Base-by-base conservation (phyloP, 2,329 filamentous ascomycete genomes). In the Camillea tinctor region DNA sequence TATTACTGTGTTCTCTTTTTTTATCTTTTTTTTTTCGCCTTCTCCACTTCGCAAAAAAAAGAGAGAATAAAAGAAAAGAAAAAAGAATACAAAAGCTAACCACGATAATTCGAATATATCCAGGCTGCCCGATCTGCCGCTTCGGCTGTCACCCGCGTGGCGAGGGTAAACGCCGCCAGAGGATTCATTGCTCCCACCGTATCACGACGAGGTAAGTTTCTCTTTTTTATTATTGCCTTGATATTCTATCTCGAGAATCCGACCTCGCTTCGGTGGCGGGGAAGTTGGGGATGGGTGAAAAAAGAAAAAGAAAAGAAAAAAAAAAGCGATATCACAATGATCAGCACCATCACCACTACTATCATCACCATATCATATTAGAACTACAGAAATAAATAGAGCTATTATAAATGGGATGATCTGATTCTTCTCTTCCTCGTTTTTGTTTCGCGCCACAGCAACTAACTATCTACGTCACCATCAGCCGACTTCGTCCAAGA, bases 401-500 rank as follows among this genome's bases (percentile, higher is more conserved):
- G 36, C 9, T 13, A 13, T 40, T 17, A 13, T 13, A 3, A 40
- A 8, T 40, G 36, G 15, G 36, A 40, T 17, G 9, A 3, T 40
- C 15, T 17, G 15, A 40, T 40, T 40, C 15, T 40, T 13, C 15
- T 5, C 15, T 40, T n/a, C 11, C 5, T 44, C n/a, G 6, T n/a
- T 11, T 15, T 44, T 44, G 1, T 44, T 15, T n/a, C 36, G 36
- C 36, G 36, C 36, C 15, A 11, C 36, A 19, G 8, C 21, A 50
- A 36, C 36, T 44, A n/a, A 44, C 36, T 17, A 44, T 11, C 13
- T n/a, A 44, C 17, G 36, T 44, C 23, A 55, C 66, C 75, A 55
- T 66, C 75, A 98, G 95, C 92, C 87, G 95, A 99, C 79, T 88
- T 97, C 73, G 92, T 99, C 72, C 95, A 98, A 81, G 94, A 98